Evolutionary conservation across 495 filamentous ascomycete species (phyloP).

Genomic region (Aspergillus sclerotiicarbonarius): DNA sequence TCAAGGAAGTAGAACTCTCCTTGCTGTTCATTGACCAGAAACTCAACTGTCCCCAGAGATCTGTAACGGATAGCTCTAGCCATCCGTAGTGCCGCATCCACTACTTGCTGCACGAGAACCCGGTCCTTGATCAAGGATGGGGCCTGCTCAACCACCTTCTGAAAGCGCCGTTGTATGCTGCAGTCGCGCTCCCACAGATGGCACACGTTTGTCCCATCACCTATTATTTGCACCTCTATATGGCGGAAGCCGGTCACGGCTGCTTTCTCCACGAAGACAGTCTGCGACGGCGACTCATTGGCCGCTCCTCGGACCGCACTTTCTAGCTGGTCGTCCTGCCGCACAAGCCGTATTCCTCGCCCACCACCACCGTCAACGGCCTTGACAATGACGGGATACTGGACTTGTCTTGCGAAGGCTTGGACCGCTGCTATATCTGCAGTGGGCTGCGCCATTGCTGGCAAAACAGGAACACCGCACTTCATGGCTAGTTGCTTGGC

Average conservation of each 20-base stretch:
- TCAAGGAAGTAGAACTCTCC: conserved; percentile 62
- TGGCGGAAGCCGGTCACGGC: conserved; percentile 52
- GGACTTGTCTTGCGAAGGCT: conserved; percentile 42
- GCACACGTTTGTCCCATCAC: conserved; percentile 52
- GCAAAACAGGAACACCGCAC: conserved; percentile 54
- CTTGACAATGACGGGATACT: conserved; percentile 60
- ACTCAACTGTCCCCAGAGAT: conserved; percentile 61
- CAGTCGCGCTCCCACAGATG: conserved; percentile 60
- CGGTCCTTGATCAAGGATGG: conserved; percentile 42
- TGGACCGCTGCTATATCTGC: conserved; percentile 34
- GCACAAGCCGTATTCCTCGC: conserved; percentile 46
- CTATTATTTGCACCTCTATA: conserved; percentile 59
- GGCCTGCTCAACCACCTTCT: conserved; percentile 53
- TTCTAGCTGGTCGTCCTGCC: conserved; percentile 33
- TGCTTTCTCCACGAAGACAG: conserved; percentile 55
- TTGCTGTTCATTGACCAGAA: conserved; percentile 55
- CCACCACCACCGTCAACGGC: conserved; percentile 54
- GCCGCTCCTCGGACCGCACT: conserved; percentile 42
- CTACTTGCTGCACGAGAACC: conserved; percentile 34
- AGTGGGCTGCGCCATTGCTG: conserved; percentile 46
- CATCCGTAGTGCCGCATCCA: conserved; percentile 43
- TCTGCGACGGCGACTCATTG: conserved; percentile 50
- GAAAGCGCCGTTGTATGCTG: conserved; percentile 55
- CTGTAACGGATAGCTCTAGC: conserved; percentile 46
- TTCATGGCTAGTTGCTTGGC: conserved; percentile 52